Evolutionary conservation across 2,329 filamentous ascomycete genomes (phyloP), one percentile per base, ranked within the genome.

Genomic region (Aspergillus tubingensis): DNA sequence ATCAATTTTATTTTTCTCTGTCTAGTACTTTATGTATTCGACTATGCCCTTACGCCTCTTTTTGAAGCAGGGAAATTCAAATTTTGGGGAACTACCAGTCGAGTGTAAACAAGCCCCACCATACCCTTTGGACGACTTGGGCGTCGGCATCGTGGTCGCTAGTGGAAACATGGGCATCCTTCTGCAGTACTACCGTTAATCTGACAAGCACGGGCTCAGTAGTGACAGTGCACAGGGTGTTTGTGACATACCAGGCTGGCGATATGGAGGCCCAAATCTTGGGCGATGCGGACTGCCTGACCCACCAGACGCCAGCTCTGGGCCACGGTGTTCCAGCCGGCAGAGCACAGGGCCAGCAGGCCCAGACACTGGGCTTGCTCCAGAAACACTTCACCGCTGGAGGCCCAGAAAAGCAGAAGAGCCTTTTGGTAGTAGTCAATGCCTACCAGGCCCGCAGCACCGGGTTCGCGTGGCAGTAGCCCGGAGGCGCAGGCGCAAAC

Each of bases 351-450:
- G 8, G 55, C 30, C 17, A 58, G 23, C 5, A 58, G 15, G 5
- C 47, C 47, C 2, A 58, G 13, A 41, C 36, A 58, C 25, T 58
- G 55, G n/a, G 41, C 55, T 32, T 58, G 36, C 11, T 58, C 47
- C 5, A 58, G 36, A 10, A 47, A 58, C 7, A 21, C 44, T 17
- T 58, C 55, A 6, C 48, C 55, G 5, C 44, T 41, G n/a, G 47
- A 52, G 3, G 55, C 55, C 23, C 39, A 58, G 7, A 51, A 27
- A 17, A 52, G 47, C 32, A 58, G 27, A 3, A 58, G 55, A 6
- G 47, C 55, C 38, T 52, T 52, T 19, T 58, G 48, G 36, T 58
- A 58, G 25, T 44, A 58, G 44, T 52, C 47, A 15, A 58, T 58
- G 7, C 48, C 55, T 6, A 49, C 47, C 5, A 58, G n/a, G 11